Percentiles rank a stretch among this genome's conserved stretches.
These are phyloP conservation scores for Populus trichocarpa DNA, from an alignment of 441 rosid species.

Conservation along the genomic window DNA sequence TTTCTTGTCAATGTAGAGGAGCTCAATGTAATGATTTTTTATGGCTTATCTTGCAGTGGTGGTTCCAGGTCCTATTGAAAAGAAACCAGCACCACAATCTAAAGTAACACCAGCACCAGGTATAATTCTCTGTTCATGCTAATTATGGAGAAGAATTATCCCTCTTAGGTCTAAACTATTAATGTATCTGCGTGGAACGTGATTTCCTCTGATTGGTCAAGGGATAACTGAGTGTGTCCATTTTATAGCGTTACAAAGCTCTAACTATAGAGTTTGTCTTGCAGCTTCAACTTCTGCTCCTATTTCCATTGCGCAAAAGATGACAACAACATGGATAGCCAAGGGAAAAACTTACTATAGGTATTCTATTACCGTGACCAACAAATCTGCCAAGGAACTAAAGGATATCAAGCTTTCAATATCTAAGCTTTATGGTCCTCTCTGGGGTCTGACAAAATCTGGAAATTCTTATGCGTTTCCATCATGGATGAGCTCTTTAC, in stretches of 20 bases:
- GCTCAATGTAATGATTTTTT: not conserved
- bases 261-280: slow-evolving; percentile 7
- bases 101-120: slow-evolving; percentile 59
- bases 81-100: slow-evolving; percentile 42
- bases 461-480: slow-evolving; percentile 68
- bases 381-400: slow-evolving; percentile 67
- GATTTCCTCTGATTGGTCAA: not conserved
- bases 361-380: slow-evolving; percentile 67
- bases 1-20: not conserved
- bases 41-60: slow-evolving; percentile 29
- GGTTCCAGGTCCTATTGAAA: slow-evolving; percentile 54
- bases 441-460: slow-evolving; percentile 74
- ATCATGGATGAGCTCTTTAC: slow-evolving; percentile 64
- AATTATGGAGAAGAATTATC: not conserved
- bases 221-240: not conserved
- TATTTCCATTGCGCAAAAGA: slow-evolving; percentile 62
- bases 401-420: slow-evolving; percentile 65
- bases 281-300: slow-evolving; percentile 57
- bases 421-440: slow-evolving; percentile 83
- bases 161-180: not conserved
- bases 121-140: slow-evolving; percentile 17
- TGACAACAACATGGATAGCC: slow-evolving; percentile 68
- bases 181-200: not conserved
- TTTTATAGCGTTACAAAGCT: not conserved
- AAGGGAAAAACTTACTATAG: slow-evolving; percentile 78